Conservation (phyloP, 164 flowering plant species). For the Paratinospora sagittata region DNA sequence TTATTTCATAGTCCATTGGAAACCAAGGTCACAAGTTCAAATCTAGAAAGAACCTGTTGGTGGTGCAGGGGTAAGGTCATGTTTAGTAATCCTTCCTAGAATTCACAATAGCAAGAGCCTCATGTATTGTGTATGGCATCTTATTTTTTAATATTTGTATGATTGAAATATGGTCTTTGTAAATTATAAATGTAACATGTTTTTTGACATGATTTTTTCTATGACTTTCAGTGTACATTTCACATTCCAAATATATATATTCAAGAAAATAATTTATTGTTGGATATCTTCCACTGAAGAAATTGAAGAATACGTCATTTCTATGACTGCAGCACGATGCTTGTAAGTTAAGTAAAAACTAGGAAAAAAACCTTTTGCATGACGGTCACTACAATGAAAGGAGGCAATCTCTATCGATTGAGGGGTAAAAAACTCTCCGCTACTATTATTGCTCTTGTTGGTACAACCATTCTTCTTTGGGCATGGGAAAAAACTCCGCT, state of each 20-base stretch:
- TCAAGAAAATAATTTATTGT: not conserved
- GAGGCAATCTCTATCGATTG: conserved; percentile 31
- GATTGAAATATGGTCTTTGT: not conserved
- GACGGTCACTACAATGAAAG: conserved; percentile 39
- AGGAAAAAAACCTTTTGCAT: not conserved
- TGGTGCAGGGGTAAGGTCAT: no score
- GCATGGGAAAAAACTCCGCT: conserved; percentile 50
- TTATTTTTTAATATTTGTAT: not conserved
- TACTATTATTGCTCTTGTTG: conserved; percentile 29
- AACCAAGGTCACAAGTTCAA: no score
- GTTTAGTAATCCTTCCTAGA: no score
- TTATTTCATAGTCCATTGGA: no score
- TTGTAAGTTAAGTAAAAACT: not conserved
- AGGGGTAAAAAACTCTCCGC: conserved; percentile 36
- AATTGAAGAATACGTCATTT: not conserved
- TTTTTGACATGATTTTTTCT: not conserved
- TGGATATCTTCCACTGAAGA: not conserved
- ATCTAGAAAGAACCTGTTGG: no score
- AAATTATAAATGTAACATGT: not conserved
- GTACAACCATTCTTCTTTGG: conserved; percentile 48
- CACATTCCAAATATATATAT: not conserved
- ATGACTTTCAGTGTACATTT: not conserved
- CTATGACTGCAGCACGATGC: not conserved
- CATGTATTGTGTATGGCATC: no score
- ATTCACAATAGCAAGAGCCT: no score